Evolutionary conservation across 2,329 filamentous ascomycete genomes (phyloP), one percentile per base, ranked within the genome.

Genomic region (Dryadomyces quercivorus): DNA sequence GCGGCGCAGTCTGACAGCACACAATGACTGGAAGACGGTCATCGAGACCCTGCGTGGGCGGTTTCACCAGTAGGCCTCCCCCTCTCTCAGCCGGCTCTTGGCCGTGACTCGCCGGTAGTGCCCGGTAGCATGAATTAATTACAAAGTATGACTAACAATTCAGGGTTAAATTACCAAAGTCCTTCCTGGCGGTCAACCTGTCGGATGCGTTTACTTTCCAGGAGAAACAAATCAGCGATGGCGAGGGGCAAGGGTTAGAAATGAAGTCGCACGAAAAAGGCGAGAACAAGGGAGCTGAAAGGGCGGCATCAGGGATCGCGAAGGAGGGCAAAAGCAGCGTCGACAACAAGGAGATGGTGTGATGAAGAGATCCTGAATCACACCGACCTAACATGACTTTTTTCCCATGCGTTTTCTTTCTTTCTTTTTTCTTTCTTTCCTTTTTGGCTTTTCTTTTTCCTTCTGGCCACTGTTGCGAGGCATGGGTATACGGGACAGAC

Each of bases 1-100:
- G n/a, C 78, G 91, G 59, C 79, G 93, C 58, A 94, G 88, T 65
- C 72, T 98, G 63, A 97, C 92, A 3, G 81, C 88, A 2, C 94
- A 98, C 70, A 83, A 84, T 42, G 88, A 98, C 68, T 98, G 93
- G 92, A 92, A 94, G 70, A 82, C 92, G 63, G 88, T 98, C n/a
- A 88, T 98, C 61, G 91, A 95, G 70, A 97, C 91, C 1, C 73
- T 98, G 59, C 82, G 91, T 60, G 92, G 88, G 51, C 97, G 95
- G 64, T 97, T 98, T 65, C 88, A 95, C 65, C 90, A 90, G 86
- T 92, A 77, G 72, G 85, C 2, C 15, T 43, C 18, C 50, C 22
- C 50, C 22, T 20, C 20, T 10, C 20, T 36, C 4, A 31, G 4
- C 26, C 26, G 26, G 26, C 26, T 31, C 26, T 31, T 5, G 4